A percentile compares a stretch with the other conserved stretches of the same genome.
These are phyloP conservation scores for Taphrina wiesneri DNA, from an alignment of 1,139 yeast species.

Conservation along the genomic window DNA sequence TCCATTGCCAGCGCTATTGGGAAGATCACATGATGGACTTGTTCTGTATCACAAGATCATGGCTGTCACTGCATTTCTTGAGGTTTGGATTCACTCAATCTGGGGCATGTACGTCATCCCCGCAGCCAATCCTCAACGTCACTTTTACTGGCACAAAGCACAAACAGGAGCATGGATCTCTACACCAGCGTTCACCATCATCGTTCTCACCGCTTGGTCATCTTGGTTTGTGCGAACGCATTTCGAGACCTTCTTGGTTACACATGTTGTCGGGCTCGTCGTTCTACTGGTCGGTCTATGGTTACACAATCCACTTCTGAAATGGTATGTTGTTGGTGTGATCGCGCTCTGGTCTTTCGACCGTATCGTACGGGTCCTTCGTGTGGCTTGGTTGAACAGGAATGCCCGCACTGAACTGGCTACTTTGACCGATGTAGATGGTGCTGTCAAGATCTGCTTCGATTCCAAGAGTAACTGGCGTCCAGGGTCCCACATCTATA, in stretches of 20 bases:
- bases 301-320: constrained; percentile 8
- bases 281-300: neutral
- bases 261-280: constrained; percentile 3
- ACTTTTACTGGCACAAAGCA: constrained; percentile 16
- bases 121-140: neutral
- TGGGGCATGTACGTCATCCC: constrained; percentile 8
- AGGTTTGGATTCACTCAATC: constrained; percentile 17
- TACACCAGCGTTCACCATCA: constrained; percentile 4
- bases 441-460: constrained; percentile 9
- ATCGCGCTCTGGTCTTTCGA: constrained; percentile 9
- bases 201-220: neutral
- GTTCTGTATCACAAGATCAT: constrained; percentile 4
- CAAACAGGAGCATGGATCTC: constrained; percentile 14
- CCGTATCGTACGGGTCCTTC: neutral
- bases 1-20: constrained; percentile 1
- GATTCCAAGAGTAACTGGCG: constrained; percentile 1
- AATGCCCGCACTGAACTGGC: neutral
- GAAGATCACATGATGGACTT: constrained; percentile 7
- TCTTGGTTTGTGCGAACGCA: constrained; percentile 1
- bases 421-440: neutral
- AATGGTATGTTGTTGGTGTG: constrained; percentile 7
- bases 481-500: constrained; percentile 15
- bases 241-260: constrained; percentile 5
- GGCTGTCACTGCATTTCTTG: neutral
- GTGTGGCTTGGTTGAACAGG: constrained; percentile 8